phyloP scores from a whole-genome alignment of 441 rosid genomes.

The Croton setiger region DNA sequence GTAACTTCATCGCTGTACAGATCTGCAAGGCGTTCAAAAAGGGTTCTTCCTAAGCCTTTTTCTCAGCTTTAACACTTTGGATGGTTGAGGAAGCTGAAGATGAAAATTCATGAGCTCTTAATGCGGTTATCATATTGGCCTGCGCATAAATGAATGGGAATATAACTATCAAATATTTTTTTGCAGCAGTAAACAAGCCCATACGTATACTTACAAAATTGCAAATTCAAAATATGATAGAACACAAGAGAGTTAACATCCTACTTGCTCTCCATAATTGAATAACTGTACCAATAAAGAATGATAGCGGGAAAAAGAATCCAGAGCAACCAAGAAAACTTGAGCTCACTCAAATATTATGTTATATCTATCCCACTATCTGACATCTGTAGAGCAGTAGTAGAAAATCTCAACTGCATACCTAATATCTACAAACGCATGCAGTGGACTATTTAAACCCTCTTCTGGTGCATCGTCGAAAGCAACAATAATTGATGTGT shows the following conservation, averaged over 20 bases:
- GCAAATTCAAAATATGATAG: neutral
- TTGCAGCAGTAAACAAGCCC: neutral
- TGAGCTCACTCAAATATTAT: too few species aligned
- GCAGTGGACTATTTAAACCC: slow-evolving; percentile 70
- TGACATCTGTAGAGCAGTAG: too few species aligned
- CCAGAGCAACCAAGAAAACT: too few species aligned
- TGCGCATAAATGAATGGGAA: slow-evolving; percentile 6
- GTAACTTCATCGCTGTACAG: slow-evolving; percentile 77
- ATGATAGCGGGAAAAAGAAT: too few species aligned
- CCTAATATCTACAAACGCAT: slow-evolving; percentile 91
- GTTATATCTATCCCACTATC: too few species aligned
- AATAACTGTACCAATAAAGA: neutral
- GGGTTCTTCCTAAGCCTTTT: slow-evolving; percentile 91
- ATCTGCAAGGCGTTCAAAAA: slow-evolving; percentile 86
- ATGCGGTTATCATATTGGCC: slow-evolving; percentile 12
- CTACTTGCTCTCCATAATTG: neutral
- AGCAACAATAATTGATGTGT: slow-evolving; percentile 81
- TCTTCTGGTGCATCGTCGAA: slow-evolving; percentile 93
- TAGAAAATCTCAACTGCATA: slow-evolving; percentile 22
- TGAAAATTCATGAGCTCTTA: slow-evolving; percentile 29
- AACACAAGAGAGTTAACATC: neutral
- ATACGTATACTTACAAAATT: neutral
- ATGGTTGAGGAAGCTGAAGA: slow-evolving; percentile 97
- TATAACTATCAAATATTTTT: neutral
- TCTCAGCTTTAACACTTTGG: slow-evolving; percentile 94